Evolutionary conservation across 352 stramenopile genomes (phyloP).

Genomic region (Pythium rishiriense): DNA sequence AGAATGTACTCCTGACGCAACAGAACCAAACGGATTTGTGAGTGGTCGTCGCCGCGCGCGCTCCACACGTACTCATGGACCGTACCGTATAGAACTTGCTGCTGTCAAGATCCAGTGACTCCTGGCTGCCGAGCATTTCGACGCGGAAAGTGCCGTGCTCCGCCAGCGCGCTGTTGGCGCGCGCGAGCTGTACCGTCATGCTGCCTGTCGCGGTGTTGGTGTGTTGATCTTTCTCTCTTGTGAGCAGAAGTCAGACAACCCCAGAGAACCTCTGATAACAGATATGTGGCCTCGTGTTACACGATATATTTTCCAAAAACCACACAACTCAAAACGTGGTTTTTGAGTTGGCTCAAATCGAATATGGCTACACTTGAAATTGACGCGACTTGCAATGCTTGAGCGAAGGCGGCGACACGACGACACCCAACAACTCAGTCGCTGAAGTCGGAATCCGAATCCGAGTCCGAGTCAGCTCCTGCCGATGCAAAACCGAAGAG

Average conservation of each 20-base stretch:
- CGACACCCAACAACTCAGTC: slow-evolving; percentile 31
- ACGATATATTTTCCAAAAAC: slow-evolving; percentile 3
- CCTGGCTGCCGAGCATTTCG: slow-evolving; percentile 75
- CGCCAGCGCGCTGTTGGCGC: slow-evolving; percentile 23
- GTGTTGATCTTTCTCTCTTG: slow-evolving; percentile 1
- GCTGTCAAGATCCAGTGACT: slow-evolving; percentile 83
- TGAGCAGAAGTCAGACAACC: slow-evolving; percentile 10
- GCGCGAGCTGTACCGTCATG: slow-evolving; percentile 23
- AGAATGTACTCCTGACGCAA: slow-evolving; percentile 74
- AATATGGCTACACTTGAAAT: slow-evolving; percentile 32
- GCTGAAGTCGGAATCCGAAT: slow-evolving; percentile 57
- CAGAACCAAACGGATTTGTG: neutral
- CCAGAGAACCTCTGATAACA: neutral
- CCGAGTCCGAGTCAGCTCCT: slow-evolving; percentile 42
- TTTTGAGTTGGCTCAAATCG: slow-evolving; percentile 4
- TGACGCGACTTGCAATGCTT: no score
- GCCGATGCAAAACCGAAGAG: slow-evolving; percentile 62
- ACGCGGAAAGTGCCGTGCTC: slow-evolving; percentile 66
- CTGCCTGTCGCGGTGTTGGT: slow-evolving; percentile 3
- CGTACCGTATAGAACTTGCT: slow-evolving; percentile 85
- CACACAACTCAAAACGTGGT: neutral
- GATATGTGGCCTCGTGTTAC: neutral
- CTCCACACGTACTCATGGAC: neutral
- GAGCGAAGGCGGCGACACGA: no score
- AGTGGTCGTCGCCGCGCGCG: neutral